Base-by-base conservation (phyloP, 331 rosid species). In the Malus hybrid region DNA sequence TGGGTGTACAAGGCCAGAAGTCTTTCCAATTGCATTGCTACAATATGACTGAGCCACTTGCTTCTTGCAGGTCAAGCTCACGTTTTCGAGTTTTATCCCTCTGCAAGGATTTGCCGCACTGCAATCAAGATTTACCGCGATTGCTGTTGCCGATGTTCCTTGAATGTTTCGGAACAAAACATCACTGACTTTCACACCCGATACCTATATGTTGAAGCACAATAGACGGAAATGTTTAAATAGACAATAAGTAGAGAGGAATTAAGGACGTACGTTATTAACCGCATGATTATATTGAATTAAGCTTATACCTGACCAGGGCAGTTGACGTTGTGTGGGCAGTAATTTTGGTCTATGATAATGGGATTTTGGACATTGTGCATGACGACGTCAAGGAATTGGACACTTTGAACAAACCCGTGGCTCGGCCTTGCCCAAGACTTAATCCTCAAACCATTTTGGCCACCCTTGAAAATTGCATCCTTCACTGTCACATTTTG, bases 101-200 rank as follows among this genome's bases (percentile, higher is more conserved):
- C 10, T 56, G 67, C 93, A 85, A 67, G 91, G 89, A 28, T 80
- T 85, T 44, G 54, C 69, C 42, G 86, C 24, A 64, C 90, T 84
- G 77, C 90, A 90, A 36, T 83, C 86, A 42, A 88, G 78, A 13
- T 88, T 84, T 8, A 86, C 77, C 7, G 91, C 88, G 2, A 80
- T 56, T 20, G 29, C 61, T 11, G 87, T 80, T 15, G 86, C 80
- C 19, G 91, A 90, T 72, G 85, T 87, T 32, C 91, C 96, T 10
- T 27, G 59, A 65, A 88, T 86, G 44, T 84, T 72, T 2, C n/a
- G 33, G 50, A 69, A 76, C 4, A 70, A 4, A 9, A 77, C 60
- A 6, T 80, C 65, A 5, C 16, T 48, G 54, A 48, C 19, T 48
- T 48, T 48, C 54, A 14, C 54, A 48, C 54, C 19, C 7, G 84